A percentile compares a stretch with the other conserved stretches of the same genome.
Evolutionary conservation across 306 rosid species (phyloP).

Genomic region (Cicer yamashitae): DNA sequence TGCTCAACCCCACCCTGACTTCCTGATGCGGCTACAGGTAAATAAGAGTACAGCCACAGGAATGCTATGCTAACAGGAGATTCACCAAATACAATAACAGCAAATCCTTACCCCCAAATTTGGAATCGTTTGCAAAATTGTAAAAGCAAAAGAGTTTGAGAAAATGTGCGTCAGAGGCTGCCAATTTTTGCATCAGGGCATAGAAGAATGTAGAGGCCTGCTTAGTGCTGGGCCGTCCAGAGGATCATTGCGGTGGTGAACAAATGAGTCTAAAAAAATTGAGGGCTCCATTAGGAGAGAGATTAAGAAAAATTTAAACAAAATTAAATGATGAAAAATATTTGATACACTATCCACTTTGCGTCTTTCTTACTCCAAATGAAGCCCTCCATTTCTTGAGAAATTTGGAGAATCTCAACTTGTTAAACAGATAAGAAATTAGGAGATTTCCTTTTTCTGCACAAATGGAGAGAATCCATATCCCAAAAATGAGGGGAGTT

Average conservation of each 20-base stretch:
- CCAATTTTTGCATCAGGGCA: too few species aligned
- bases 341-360: neutral
- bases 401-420: neutral
- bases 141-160: too few species aligned
- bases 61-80: neutral
- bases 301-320: neutral
- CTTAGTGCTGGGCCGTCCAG: too few species aligned
- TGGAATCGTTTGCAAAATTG: constrained; percentile 20
- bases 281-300: too few species aligned
- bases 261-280: too few species aligned
- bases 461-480: neutral
- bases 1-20: too few species aligned
- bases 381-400: neutral
- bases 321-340: neutral
- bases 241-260: too few species aligned
- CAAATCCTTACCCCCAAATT: neutral
- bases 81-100: constrained; percentile 15
- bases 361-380: neutral
- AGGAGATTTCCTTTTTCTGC: neutral
- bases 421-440: neutral
- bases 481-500: neutral
- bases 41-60: neutral
- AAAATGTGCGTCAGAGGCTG: too few species aligned
- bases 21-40: too few species aligned
- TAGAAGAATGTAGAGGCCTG: too few species aligned